Percentiles rank a stretch among this genome's conserved stretches.
Conservation (phyloP, 2,329 filamentous ascomycete species). For the Sodiomyces alkalinus region DNA sequence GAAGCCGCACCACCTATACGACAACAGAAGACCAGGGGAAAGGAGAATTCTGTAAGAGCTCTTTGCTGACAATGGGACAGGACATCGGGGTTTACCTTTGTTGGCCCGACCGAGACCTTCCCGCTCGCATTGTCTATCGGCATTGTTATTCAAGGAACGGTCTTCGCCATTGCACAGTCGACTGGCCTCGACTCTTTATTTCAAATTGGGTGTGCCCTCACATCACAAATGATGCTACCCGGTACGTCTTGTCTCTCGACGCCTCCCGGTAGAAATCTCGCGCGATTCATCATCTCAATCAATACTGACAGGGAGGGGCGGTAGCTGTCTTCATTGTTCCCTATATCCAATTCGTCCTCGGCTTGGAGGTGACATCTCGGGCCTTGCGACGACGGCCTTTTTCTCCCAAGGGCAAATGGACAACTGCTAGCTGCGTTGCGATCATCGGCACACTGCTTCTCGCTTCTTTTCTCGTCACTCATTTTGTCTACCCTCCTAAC, state of each 20-base stretch:
- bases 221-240: conserved; percentile 44
- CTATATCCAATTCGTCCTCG: conserved; percentile 50
- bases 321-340: conserved; percentile 52
- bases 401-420: conserved; percentile 42
- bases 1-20: too few species aligned
- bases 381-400: conserved; percentile 40
- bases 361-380: conserved; percentile 42
- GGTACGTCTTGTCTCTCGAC: conserved; percentile 24
- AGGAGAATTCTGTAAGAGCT: too few species aligned
- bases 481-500: conserved; percentile 37
- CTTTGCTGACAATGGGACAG: conserved; percentile 13
- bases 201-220: conserved; percentile 33
- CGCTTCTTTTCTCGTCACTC: conserved; percentile 41
- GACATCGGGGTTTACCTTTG: conserved; percentile 23
- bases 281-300: too few species aligned
- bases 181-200: conserved; percentile 36
- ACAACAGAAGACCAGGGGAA: too few species aligned
- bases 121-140: conserved; percentile 42
- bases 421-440: conserved; percentile 38
- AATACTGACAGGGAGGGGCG: neutral
- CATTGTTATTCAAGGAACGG: conserved; percentile 41
- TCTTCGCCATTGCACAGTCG: conserved; percentile 41
- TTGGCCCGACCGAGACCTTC: conserved; percentile 32
- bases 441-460: conserved; percentile 35
- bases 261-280: too few species aligned